A percentile compares a stretch with the other conserved stretches of the same genome.
These are phyloP conservation scores for Rutidosis leptorrhynchoides DNA, from an alignment of 129 eudicot species.

Conservation along the genomic window DNA sequence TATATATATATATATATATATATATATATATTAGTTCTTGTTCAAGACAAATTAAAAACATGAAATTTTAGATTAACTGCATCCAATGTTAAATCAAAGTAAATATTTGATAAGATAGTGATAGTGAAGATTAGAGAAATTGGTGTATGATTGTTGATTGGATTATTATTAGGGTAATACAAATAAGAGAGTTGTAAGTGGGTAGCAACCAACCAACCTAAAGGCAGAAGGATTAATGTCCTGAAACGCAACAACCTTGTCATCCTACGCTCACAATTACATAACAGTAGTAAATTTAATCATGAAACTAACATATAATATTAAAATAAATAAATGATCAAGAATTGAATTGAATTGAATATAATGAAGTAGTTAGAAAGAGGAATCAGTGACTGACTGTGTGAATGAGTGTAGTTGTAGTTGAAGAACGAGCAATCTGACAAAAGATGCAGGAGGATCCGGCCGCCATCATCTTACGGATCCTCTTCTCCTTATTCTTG, in stretches of 20 bases:
- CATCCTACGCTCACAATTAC: neutral
- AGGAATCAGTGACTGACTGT: neutral
- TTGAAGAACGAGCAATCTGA: neutral
- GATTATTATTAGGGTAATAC: too few relatives aligned
- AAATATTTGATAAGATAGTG: too few relatives aligned
- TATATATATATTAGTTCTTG: too few relatives aligned
- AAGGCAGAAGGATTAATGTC: slow-evolving; percentile 15
- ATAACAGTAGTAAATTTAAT: neutral
- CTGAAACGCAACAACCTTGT: slow-evolving; percentile 14
- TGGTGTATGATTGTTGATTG: too few relatives aligned
- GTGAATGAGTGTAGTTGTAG: neutral
- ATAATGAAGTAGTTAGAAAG: neutral
- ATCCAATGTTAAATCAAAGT: too few relatives aligned
- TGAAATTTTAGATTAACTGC: too few relatives aligned
- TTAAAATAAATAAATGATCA: neutral
- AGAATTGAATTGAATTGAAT: neutral
- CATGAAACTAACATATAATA: neutral
- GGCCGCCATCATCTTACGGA: neutral
- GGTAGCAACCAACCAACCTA: neutral
- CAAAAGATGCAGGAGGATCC: slow-evolving; percentile 2
- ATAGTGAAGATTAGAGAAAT: too few relatives aligned
- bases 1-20: too few relatives aligned
- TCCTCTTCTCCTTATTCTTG: neutral
- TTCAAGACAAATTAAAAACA: too few relatives aligned
- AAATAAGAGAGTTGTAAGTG: neutral